These are phyloP conservation scores for Diutina mesorugosa DNA, from an alignment of 1,139 yeast genomes.

Conservation along the genomic window DNA sequence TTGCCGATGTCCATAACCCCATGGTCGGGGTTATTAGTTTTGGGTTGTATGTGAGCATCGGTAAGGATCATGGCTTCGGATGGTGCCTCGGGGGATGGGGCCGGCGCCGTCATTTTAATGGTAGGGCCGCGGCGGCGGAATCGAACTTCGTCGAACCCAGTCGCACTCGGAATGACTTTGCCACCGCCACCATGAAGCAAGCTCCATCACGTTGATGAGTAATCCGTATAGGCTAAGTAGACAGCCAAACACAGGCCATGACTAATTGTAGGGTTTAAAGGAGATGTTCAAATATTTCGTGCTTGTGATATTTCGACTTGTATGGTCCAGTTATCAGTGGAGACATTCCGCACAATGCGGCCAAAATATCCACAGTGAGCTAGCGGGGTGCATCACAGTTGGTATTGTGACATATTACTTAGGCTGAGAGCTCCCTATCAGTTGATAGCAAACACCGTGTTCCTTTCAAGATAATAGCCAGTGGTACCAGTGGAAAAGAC, in stretches of 20 bases:
- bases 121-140: neutral
- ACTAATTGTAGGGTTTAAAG: no score
- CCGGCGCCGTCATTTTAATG: neutral
- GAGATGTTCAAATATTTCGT: no score
- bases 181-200: neutral
- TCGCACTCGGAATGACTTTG: neutral
- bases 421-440: no score
- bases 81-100: neutral
- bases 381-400: no score
- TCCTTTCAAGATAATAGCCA: neutral
- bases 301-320: no score
- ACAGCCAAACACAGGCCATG: no score
- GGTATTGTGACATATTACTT: no score
- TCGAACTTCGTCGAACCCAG: neutral
- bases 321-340: no score
- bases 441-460: neutral
- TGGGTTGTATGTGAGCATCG: neutral
- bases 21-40: neutral
- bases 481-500: neutral
- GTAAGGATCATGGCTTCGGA: neutral
- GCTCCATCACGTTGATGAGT: neutral
- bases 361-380: no score
- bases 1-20: constrained; percentile 51
- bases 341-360: no score
- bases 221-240: neutral